Evolutionary conservation across 2,329 filamentous ascomycete species (phyloP).

Genomic region (Sclerotinia sclerotiorum): DNA sequence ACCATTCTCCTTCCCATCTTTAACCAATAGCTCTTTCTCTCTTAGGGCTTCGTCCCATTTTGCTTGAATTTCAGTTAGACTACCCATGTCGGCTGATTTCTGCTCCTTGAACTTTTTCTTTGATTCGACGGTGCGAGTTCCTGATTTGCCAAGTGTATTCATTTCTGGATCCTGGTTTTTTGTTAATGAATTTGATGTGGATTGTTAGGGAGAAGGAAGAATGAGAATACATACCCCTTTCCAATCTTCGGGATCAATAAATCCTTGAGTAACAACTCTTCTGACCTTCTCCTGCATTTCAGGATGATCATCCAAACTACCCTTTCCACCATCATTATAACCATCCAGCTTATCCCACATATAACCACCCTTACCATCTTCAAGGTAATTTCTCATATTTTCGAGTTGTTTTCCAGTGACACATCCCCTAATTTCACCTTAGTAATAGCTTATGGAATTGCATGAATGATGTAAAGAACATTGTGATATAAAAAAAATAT

Average conservation of each 20-base stretch:
- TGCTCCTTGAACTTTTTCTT: conserved; percentile 34
- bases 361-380: conserved; percentile 49
- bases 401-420: conserved; percentile 73
- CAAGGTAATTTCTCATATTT: conserved; percentile 60
- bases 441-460: background rate
- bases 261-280: conserved; percentile 70
- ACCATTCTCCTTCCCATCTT: conserved; percentile 21
- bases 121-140: conserved; percentile 31
- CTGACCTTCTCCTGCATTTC: conserved; percentile 73
- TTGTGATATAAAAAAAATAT: background rate
- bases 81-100: conserved; percentile 23
- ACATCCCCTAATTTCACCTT: conserved; percentile 67
- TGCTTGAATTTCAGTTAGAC: conserved; percentile 28
- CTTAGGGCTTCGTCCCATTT: conserved; percentile 22
- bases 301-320: conserved; percentile 44
- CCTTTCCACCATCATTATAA: conserved; percentile 79
- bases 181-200: background rate
- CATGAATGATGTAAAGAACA: background rate
- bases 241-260: conserved; percentile 84
- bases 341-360: conserved; percentile 49
- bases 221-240: conserved; percentile 66
- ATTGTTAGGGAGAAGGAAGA: background rate
- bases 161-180: conserved; percentile 40
- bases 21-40: conserved; percentile 2
- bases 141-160: conserved; percentile 39